Percentiles rank a stretch among this genome's conserved stretches.
Conservation (phyloP, 495 filamentous ascomycete species). For the Clavariopsis aquatica region DNA sequence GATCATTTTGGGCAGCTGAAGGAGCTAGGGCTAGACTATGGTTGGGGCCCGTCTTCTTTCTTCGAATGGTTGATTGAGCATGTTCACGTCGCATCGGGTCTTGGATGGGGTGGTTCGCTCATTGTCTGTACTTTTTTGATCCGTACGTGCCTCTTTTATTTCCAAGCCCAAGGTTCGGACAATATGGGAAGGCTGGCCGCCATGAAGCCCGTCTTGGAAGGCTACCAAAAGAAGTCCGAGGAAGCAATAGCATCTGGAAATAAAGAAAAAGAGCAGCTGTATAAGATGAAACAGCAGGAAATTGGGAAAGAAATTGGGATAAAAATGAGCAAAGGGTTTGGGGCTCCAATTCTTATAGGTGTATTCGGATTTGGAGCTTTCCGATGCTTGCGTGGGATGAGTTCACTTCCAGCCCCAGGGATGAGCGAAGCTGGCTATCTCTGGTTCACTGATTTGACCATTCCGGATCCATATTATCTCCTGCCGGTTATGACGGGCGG, state of each 20-base stretch:
- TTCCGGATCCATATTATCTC: conserved; percentile 72
- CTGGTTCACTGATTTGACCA: conserved; percentile 81
- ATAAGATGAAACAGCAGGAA: conserved; percentile 49
- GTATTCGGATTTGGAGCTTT: conserved; percentile 79
- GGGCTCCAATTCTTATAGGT: conserved; percentile 63
- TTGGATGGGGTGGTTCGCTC: conserved; percentile 83
- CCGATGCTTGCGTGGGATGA: conserved; percentile 73
- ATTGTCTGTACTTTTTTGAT: conserved; percentile 61
- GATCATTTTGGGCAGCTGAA: conserved; percentile 82
- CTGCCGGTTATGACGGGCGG: conserved; percentile 61
- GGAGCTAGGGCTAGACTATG: conserved; percentile 79
- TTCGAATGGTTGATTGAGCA: conserved; percentile 79
- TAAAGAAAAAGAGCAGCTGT: conserved; percentile 45
- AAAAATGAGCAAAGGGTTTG: conserved; percentile 48
- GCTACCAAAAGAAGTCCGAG: conserved; percentile 56
- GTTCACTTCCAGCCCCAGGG: conserved; percentile 74
- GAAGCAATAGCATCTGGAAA: conserved; percentile 47
- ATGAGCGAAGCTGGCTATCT: conserved; percentile 65
- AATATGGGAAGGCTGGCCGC: conserved; percentile 55
- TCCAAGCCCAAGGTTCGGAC: conserved; percentile 61
- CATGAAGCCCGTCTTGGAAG: conserved; percentile 51
- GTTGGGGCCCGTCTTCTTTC: conserved; percentile 69
- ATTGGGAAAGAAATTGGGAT: conserved; percentile 59
- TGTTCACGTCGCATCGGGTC: conserved; percentile 68
- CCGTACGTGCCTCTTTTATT: conserved; percentile 65